Percentiles rank a stretch among this genome's conserved stretches.
Evolutionary conservation across 2,329 filamentous ascomycete species (phyloP).

Genomic region (Pseudopithomyces chartarum): DNA sequence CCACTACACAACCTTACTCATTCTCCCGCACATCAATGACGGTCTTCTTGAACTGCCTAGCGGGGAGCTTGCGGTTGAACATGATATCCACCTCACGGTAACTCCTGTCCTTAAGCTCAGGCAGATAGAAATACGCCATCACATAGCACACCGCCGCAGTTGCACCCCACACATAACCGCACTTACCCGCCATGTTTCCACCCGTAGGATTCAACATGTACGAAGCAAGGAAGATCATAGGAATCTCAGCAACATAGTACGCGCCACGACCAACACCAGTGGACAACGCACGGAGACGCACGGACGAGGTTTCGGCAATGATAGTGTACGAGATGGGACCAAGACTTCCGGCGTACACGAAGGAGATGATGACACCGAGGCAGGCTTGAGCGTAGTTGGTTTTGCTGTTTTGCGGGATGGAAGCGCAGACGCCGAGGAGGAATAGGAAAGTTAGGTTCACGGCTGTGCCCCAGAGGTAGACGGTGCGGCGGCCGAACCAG

Average conservation of each 20-base stretch:
- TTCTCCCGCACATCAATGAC: slow-evolving; percentile 63
- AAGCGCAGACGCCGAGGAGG: slow-evolving; percentile 63
- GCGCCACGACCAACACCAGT: slow-evolving; percentile 66
- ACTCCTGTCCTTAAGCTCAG: slow-evolving; percentile 58
- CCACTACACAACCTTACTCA: slow-evolving; percentile 53
- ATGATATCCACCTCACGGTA: slow-evolving; percentile 55
- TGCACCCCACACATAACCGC: slow-evolving; percentile 39
- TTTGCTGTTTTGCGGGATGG: slow-evolving; percentile 48
- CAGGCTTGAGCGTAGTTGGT: slow-evolving; percentile 62
- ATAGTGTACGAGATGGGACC: slow-evolving; percentile 70
- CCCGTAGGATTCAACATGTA: slow-evolving; percentile 56
- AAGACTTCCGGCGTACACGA: slow-evolving; percentile 66
- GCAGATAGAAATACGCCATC: slow-evolving; percentile 56
- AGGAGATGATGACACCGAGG: slow-evolving; percentile 67
- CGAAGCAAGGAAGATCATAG: slow-evolving; percentile 65
- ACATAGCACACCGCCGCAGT: slow-evolving; percentile 59
- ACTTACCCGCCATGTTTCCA: slow-evolving; percentile 44
- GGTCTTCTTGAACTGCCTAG: slow-evolving; percentile 62
- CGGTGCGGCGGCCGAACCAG: slow-evolving; percentile 65
- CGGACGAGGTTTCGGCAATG: slow-evolving; percentile 68
- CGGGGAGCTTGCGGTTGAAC: slow-evolving; percentile 51
- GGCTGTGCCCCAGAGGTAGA: slow-evolving; percentile 64
- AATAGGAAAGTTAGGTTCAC: slow-evolving; percentile 61
- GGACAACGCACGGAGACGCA: slow-evolving; percentile 66
- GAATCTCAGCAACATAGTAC: slow-evolving; percentile 69